Evolutionary conservation across 768 basidiomycete genomes (phyloP).

Genomic region (Psilocybe sp.): DNA sequence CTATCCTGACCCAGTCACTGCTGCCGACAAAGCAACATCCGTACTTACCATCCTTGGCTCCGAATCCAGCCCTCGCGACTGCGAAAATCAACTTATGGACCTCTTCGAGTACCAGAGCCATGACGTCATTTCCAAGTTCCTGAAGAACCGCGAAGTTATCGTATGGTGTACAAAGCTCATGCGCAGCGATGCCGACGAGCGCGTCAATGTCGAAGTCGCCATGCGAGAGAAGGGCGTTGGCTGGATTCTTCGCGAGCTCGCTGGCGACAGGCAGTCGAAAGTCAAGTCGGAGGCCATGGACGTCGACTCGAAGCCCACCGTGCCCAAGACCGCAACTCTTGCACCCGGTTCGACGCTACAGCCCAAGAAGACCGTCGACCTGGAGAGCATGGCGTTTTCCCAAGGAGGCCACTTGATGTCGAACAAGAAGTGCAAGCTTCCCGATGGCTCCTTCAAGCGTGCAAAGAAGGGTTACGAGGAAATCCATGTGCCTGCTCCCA

Average conservation of each 20-base stretch:
- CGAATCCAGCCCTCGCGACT: slow-evolving; percentile 85
- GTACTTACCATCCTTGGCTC: slow-evolving; percentile 86
- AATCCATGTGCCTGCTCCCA: slow-evolving; percentile 94
- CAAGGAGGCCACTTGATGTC: slow-evolving; percentile 98
- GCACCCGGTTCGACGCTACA: slow-evolving; percentile 85
- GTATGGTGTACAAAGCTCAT: slow-evolving; percentile 98
- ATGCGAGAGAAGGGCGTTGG: slow-evolving; percentile 98
- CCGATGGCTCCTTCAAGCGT: slow-evolving; percentile 96
- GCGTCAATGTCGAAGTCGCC: slow-evolving; percentile 91
- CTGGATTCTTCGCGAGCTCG: slow-evolving; percentile 89
- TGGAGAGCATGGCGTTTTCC: slow-evolving; percentile 93
- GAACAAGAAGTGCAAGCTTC: slow-evolving; percentile 97
- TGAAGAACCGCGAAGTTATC: slow-evolving; percentile 93
- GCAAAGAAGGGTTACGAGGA: slow-evolving; percentile 97
- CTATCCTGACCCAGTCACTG: slow-evolving; percentile 92
- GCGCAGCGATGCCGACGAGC: slow-evolving; percentile 83
- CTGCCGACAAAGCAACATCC: slow-evolving; percentile 83
- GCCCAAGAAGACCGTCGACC: slow-evolving; percentile 81
- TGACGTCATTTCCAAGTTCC: slow-evolving; percentile 83
- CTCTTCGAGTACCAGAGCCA: slow-evolving; percentile 93
- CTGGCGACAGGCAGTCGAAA: slow-evolving; percentile 74
- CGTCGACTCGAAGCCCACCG: slow-evolving; percentile 57
- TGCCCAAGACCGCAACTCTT: slow-evolving; percentile 83
- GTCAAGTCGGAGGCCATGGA: slow-evolving; percentile 68
- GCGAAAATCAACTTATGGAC: slow-evolving; percentile 95